A percentile compares a stretch with the other conserved stretches of the same genome.
These are phyloP conservation scores for Circinella minor DNA, from an alignment of 371 early-diverging fungal species.

Conservation along the genomic window DNA sequence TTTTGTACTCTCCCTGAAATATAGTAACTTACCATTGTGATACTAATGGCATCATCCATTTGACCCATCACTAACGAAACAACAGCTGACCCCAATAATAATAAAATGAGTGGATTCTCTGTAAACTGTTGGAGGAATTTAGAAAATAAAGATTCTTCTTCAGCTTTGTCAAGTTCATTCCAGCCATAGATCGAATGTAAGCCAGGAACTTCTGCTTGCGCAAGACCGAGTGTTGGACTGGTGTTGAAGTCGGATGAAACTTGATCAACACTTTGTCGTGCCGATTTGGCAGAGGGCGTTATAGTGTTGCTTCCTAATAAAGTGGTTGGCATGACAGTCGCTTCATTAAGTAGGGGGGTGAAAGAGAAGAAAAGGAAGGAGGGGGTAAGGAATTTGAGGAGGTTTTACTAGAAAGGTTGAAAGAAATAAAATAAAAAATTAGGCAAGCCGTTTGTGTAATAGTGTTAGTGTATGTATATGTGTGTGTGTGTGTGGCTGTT, in stretches of 20 bases:
- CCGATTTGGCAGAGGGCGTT: slow-evolving; percentile 66
- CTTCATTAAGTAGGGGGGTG: slow-evolving; percentile 1
- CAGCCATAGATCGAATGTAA: slow-evolving; percentile 66
- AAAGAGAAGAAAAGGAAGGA: not conserved
- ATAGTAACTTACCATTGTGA: slow-evolving; percentile 73
- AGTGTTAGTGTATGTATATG: too few species aligned
- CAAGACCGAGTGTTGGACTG: slow-evolving; percentile 54
- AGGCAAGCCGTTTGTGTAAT: too few species aligned
- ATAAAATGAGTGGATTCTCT: slow-evolving; percentile 82
- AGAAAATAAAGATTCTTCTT: slow-evolving; percentile 47
- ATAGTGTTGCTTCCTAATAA: slow-evolving; percentile 25
- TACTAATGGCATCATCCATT: slow-evolving; percentile 92
- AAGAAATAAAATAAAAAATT: not conserved
- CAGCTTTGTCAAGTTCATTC: slow-evolving; percentile 52
- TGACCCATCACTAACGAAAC: slow-evolving; percentile 89
- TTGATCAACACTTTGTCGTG: slow-evolving; percentile 61
- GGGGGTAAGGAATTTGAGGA: not conserved
- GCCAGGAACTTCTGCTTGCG: slow-evolving; percentile 48
- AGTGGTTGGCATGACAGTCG: slow-evolving; percentile 14
- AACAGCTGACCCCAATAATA: slow-evolving; percentile 87
- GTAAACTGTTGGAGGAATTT: slow-evolving; percentile 49
- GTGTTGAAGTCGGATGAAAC: slow-evolving; percentile 60
- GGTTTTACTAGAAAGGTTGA: too few species aligned
- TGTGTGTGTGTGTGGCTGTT: too few species aligned
- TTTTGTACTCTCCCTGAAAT: not conserved